Conservation (phyloP, 1,284 basidiomycete genomes). For the Irpex lacteus region DNA sequence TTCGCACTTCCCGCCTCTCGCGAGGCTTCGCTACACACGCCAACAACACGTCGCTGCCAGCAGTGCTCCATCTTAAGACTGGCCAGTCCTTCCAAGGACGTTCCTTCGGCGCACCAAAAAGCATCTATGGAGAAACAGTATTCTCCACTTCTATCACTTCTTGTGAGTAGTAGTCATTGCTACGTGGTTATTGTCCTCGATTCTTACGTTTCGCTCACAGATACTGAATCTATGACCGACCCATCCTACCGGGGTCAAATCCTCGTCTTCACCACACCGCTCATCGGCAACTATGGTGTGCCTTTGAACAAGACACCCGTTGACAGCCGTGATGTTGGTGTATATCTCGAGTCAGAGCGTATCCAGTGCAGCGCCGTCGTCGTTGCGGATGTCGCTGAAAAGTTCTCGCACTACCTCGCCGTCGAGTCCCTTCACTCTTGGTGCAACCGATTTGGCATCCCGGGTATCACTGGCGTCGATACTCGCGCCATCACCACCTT, state of each 20-base stretch:
- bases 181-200: not conserved
- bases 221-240: conserved; percentile 99
- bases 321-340: conserved; percentile 83
- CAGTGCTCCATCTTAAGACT: conserved; percentile 89
- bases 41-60: conserved; percentile 57
- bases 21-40: conserved; percentile 69
- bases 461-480: conserved; percentile 95
- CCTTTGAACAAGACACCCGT: conserved; percentile 77
- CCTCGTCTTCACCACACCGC: conserved; percentile 95
- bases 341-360: conserved; percentile 85
- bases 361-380: conserved; percentile 94
- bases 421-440: conserved; percentile 92
- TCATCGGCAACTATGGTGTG: conserved; percentile 99
- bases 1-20: conserved; percentile 46
- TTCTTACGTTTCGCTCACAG: conserved; percentile 36
- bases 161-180: conserved; percentile 43
- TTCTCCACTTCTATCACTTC: conserved; percentile 99
- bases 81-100: conserved; percentile 90
- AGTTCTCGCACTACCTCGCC: conserved; percentile 93
- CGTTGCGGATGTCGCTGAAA: conserved; percentile 93
- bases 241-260: conserved; percentile 98
- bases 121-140: conserved; percentile 95
- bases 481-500: conserved; percentile 95
- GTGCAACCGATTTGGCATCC: conserved; percentile 90
- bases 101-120: conserved; percentile 88